Evolutionary conservation across 164 flowering plant species (phyloP).

Genomic region (Nymphaea thermarum): DNA sequence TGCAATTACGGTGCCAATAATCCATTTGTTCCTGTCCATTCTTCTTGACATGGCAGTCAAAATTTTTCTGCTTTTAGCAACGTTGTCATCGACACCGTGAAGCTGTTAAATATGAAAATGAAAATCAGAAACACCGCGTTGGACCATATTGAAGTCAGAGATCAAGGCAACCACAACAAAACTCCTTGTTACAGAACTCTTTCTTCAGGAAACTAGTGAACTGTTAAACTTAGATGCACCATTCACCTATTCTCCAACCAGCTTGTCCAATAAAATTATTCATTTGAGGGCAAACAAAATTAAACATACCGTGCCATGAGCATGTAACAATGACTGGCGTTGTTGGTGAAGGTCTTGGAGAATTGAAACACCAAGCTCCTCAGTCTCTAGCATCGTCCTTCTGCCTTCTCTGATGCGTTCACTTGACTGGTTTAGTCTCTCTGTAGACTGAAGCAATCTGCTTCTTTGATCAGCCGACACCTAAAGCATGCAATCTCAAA

Average conservation of each 20-base stretch:
- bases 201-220: no score
- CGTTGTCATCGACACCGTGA: slow-evolving; percentile 23
- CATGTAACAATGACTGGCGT: slow-evolving; percentile 25
- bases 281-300: background rate
- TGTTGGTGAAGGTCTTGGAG: slow-evolving; percentile 25
- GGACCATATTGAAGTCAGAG: no score
- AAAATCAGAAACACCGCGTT: background rate
- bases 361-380: slow-evolving; percentile 56
- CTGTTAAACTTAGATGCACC: no score
- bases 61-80: slow-evolving; percentile 22
- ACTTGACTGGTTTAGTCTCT: slow-evolving; percentile 36
- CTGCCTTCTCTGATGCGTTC: slow-evolving; percentile 42
- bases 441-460: slow-evolving; percentile 40
- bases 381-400: slow-evolving; percentile 46
- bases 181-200: no score
- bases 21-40: slow-evolving; percentile 25
- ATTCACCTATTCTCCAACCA: no score
- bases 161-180: no score
- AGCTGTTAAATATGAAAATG: slow-evolving; percentile 9
- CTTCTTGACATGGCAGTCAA: slow-evolving; percentile 22
- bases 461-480: slow-evolving; percentile 45
- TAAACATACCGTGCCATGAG: slow-evolving; percentile 13
- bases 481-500: slow-evolving; percentile 9
- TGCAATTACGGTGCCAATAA: slow-evolving; percentile 13
- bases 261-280: no score